Evolutionary conservation across 495 filamentous ascomycete species (phyloP).

Genomic region (Penicillium maclennaniae): DNA sequence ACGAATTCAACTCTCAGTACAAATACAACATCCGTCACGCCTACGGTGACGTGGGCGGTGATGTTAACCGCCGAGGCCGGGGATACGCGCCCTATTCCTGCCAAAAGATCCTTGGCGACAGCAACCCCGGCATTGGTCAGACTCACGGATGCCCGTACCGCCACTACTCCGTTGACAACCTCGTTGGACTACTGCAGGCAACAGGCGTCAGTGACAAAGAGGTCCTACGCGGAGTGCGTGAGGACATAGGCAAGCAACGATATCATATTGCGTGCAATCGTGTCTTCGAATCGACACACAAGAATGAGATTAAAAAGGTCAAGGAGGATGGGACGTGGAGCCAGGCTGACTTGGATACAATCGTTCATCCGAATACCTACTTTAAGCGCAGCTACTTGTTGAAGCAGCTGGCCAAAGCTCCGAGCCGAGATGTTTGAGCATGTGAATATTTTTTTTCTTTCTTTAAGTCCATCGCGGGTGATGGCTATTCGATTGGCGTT

Average conservation of each 20-base stretch:
- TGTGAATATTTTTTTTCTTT: constrained; percentile 15
- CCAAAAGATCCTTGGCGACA: constrained; percentile 88
- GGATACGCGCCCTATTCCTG: constrained; percentile 90
- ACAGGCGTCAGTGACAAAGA: constrained; percentile 75
- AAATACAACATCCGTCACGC: constrained; percentile 91
- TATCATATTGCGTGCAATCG: constrained; percentile 97
- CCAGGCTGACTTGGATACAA: constrained; percentile 82
- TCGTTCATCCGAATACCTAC: constrained; percentile 96
- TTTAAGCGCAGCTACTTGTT: constrained; percentile 90
- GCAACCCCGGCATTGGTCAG: constrained; percentile 77
- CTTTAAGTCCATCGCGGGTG: constrained; percentile 24
- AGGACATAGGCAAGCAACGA: constrained; percentile 83
- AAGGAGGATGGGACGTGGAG: constrained; percentile 78
- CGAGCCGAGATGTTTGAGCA: constrained; percentile 24
- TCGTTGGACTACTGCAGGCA: constrained; percentile 65
- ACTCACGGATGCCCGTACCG: constrained; percentile 94
- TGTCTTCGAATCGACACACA: constrained; percentile 88
- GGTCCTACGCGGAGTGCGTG: constrained; percentile 73
- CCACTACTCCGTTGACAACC: constrained; percentile 84
- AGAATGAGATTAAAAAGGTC: constrained; percentile 80
- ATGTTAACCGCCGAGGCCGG: constrained; percentile 75
- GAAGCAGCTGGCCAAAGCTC: constrained; percentile 54
- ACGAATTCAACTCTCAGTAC: constrained; percentile 92
- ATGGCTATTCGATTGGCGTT: constrained; percentile 21
- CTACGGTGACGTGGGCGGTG: constrained; percentile 94